phyloP scores from a whole-genome alignment of 2,329 filamentous ascomycete genomes.

The Paecilomyces sp. region DNA sequence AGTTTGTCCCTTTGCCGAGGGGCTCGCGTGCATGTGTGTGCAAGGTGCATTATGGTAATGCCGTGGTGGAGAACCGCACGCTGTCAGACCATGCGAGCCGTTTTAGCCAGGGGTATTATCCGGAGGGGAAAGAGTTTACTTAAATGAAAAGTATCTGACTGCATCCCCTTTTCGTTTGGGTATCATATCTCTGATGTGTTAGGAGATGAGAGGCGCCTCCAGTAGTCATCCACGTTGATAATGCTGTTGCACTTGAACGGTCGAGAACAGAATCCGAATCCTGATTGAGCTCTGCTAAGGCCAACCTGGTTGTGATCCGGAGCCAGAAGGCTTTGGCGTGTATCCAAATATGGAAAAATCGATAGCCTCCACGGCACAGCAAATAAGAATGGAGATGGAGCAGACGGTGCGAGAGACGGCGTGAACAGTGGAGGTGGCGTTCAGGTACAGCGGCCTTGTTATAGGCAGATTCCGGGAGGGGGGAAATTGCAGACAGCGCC shows the following conservation, averaged over 20 bases:
- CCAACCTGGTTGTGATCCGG: neutral
- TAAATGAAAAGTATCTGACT: neutral
- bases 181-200: neutral
- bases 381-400: neutral
- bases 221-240: neutral
- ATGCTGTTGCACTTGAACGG: neutral
- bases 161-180: neutral
- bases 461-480: neutral
- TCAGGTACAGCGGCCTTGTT: neutral
- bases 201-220: neutral
- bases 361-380: neutral
- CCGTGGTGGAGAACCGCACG: neutral
- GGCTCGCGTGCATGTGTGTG: neutral
- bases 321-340: neutral
- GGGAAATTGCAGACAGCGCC: neutral
- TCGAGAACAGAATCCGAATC: neutral
- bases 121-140: neutral
- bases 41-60: neutral
- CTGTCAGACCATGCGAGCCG: neutral
- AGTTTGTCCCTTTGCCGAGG: neutral
- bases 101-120: neutral
- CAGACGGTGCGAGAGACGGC: neutral
- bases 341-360: neutral
- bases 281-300: neutral
- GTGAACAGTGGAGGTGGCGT: neutral